Base-by-base conservation (phyloP, 495 filamentous ascomycete species). In the Lepraria neglecta region DNA sequence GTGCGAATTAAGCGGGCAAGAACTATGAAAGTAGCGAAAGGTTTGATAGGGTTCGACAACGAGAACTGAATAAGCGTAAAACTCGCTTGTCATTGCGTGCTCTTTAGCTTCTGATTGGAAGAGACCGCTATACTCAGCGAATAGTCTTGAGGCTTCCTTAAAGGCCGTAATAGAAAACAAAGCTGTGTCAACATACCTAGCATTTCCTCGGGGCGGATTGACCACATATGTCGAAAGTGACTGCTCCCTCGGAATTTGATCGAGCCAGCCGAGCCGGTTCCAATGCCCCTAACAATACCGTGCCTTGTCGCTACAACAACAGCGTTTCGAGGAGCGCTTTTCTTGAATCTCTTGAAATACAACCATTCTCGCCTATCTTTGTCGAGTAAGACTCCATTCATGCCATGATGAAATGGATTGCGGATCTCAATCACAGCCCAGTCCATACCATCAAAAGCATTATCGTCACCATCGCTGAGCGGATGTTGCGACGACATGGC, bases 371-470 rank as follows among this genome's bases (percentile, higher is more conserved):
- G 56, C 21, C 24, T 2, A 30, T 58, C 56, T 47, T 42, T 30
- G 19, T 11, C 28, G 27, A 45, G 27, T 42, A 45, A 33, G 43
- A 58, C 56, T 33, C 56, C 56, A 15, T 58, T 58, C 10, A 58
- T 24, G 19, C 38, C 56, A 17, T 58, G 45, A n/a, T 47, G 43
- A n/a, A 38, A 38, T 42, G 38, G 45, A 10, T 58, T 42, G 9
- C 56, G 38, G 19, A 58, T 30, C 44, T 58, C 56, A 38, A 38
- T 44, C 15, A 58, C 14, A 35, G 56, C 56, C 56, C 56, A 58
- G 14, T 58, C 56, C 28, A 58, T 38, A n/a, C 43, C 56, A 21
- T 56, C 11, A 31, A 40, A 12, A 56, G 35, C 40, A 12, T 30
- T 30, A 17, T 51, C 48, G 48, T 51, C 48, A 28, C 10, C 48